These are phyloP conservation scores for Inga oerstediana DNA, from an alignment of 306 rosid species.

Conservation along the genomic window DNA sequence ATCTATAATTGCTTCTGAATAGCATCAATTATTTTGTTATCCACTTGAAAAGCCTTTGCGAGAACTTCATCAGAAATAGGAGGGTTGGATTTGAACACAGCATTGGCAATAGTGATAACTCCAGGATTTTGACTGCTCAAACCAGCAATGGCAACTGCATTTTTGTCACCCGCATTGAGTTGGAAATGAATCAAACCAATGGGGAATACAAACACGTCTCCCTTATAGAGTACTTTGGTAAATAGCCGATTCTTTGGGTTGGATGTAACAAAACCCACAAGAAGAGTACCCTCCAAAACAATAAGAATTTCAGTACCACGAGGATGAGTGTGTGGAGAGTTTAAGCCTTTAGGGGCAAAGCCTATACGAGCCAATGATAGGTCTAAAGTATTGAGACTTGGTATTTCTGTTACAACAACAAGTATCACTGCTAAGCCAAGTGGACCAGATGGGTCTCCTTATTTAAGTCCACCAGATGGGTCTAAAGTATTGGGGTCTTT, in stretches of 20 bases:
- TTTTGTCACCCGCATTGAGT: slow-evolving; percentile 27
- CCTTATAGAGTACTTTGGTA: neutral
- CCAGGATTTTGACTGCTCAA: slow-evolving; percentile 33
- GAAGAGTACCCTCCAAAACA: neutral
- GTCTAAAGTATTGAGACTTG: too few species aligned
- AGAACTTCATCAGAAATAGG: slow-evolving; percentile 34
- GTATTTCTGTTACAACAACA: too few species aligned
- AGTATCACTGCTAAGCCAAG: too few species aligned
- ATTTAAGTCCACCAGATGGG: too few species aligned
- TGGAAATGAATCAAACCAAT: slow-evolving; percentile 32
- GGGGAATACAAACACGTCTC: slow-evolving; percentile 7
- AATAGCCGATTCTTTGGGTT: neutral
- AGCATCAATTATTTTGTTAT: neutral
- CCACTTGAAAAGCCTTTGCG: slow-evolving; percentile 42
- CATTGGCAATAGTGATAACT: slow-evolving; percentile 24
- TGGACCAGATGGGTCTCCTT: too few species aligned
- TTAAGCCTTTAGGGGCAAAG: neutral
- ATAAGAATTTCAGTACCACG: neutral
- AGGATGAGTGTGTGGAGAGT: neutral
- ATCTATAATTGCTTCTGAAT: slow-evolving; percentile 34
- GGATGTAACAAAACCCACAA: slow-evolving; percentile 23
- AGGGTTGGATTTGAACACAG: slow-evolving; percentile 40
- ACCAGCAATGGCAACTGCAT: slow-evolving; percentile 35
- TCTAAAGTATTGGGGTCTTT: neutral
- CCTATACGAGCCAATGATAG: too few species aligned